phyloP scores from a whole-genome alignment of 2,329 filamentous ascomycete genomes.

The Paraconiothyrium sp. region DNA sequence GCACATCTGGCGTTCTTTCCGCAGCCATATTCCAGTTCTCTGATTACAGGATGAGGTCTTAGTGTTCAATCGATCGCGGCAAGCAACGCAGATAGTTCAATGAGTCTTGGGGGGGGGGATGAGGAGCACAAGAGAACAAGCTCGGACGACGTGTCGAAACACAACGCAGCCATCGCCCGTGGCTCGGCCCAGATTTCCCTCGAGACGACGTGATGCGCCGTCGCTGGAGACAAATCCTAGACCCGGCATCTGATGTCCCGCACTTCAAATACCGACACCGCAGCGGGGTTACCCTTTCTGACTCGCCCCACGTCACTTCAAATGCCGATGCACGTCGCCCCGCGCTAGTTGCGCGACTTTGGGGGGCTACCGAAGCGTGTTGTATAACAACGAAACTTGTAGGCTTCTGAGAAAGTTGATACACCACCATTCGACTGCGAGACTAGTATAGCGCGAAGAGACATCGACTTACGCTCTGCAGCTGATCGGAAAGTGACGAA shows the following conservation, averaged over 20 bases:
- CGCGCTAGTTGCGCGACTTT: constrained; percentile 12
- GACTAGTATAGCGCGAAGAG: neutral
- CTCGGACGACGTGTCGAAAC: constrained; percentile 6
- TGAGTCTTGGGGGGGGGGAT: constrained; percentile 2
- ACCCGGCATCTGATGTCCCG: constrained; percentile 43
- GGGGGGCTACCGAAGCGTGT: neutral
- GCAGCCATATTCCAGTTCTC: constrained; percentile 29
- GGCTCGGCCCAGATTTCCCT: constrained; percentile 34
- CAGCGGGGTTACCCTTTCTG: constrained; percentile 38
- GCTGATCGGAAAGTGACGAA: neutral
- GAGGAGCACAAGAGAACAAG: neutral
- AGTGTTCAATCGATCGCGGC: neutral
- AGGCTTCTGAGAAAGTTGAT: neutral
- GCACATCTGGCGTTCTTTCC: constrained; percentile 29
- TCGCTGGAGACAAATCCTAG: constrained; percentile 39
- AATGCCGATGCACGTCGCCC: constrained; percentile 20
- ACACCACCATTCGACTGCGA: neutral
- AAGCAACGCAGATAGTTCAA: neutral
- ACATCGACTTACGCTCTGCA: constrained; percentile 6
- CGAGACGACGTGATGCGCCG: constrained; percentile 23
- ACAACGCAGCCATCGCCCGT: constrained; percentile 3
- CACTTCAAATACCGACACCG: constrained; percentile 38
- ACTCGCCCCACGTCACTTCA: constrained; percentile 22
- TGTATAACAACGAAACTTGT: neutral
- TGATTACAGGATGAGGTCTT: neutral